These are phyloP conservation scores for Erodium texanum DNA, from an alignment of 441 rosid genomes.

Conservation along the genomic window DNA sequence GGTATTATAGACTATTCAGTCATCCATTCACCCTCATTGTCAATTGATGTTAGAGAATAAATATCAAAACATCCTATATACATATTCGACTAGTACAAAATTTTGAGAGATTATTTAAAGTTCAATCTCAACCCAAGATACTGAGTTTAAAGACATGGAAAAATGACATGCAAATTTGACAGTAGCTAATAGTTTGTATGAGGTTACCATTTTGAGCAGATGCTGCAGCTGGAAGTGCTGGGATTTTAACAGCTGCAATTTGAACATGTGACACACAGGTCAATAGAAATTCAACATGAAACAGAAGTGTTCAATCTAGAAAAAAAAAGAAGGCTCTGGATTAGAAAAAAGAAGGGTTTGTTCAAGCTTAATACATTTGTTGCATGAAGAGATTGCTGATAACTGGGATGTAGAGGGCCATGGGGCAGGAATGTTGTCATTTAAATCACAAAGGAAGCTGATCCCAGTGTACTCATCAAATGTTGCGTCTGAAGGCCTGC, in stretches of 20 bases:
- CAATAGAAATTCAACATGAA: background rate
- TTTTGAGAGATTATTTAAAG: too few relatives aligned
- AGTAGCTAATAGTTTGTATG: background rate
- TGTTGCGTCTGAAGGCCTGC: slow-evolving; percentile 92
- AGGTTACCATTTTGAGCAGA: slow-evolving; percentile 52
- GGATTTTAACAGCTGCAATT: slow-evolving; percentile 65
- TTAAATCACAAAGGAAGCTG: slow-evolving; percentile 89
- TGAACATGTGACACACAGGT: slow-evolving; percentile 7
- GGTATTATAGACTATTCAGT: too few relatives aligned
- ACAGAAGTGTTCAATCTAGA: background rate
- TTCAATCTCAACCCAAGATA: too few relatives aligned
- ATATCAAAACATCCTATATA: too few relatives aligned
- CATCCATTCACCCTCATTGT: too few relatives aligned
- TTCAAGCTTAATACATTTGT: slow-evolving; percentile 63
- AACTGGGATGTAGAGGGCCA: slow-evolving; percentile 62
- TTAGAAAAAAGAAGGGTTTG: too few relatives aligned
- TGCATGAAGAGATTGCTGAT: slow-evolving; percentile 54
- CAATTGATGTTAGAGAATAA: too few relatives aligned
- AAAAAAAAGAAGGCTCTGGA: too few relatives aligned
- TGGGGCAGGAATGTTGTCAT: slow-evolving; percentile 91
- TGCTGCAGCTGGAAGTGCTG: slow-evolving; percentile 90
- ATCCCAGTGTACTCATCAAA: slow-evolving; percentile 60
- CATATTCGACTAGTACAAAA: too few relatives aligned
- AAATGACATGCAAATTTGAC: too few relatives aligned
- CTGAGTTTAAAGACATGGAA: too few relatives aligned